phyloP scores from a whole-genome alignment of 2,329 filamentous ascomycete species.

The Huntiella moniliformis region DNA sequence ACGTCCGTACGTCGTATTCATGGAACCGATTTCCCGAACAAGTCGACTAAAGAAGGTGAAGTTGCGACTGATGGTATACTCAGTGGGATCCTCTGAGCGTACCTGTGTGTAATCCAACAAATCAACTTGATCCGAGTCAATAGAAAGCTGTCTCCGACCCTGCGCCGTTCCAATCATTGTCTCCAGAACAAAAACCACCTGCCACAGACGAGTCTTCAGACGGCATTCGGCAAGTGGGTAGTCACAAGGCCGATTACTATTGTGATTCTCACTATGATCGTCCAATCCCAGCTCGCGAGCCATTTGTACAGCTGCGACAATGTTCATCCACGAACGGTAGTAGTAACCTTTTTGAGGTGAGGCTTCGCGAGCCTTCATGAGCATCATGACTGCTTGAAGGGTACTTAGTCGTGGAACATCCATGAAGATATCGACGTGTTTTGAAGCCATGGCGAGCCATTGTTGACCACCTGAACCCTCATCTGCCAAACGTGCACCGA shows the following conservation, averaged over 20 bases:
- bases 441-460: constrained; percentile 86
- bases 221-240: constrained; percentile 56
- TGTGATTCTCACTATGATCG: constrained; percentile 67
- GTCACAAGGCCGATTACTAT: constrained; percentile 50
- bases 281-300: constrained; percentile 78
- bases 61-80: constrained; percentile 62
- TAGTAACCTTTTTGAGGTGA: constrained; percentile 87
- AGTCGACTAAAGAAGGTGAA: constrained; percentile 66
- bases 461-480: constrained; percentile 71
- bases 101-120: constrained; percentile 45
- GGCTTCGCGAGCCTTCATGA: constrained; percentile 83
- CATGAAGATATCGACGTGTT: constrained; percentile 84
- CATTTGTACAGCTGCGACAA: constrained; percentile 85
- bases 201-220: constrained; percentile 76
- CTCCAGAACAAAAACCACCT: constrained; percentile 68
- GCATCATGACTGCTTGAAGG: constrained; percentile 69
- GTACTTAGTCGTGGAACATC: constrained; percentile 81
- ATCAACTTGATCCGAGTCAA: constrained; percentile 59
- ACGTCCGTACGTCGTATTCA: constrained; percentile 56
- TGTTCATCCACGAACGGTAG: constrained; percentile 91
- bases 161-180: constrained; percentile 87
- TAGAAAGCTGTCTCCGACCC: constrained; percentile 61
- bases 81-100: constrained; percentile 51
- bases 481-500: constrained; percentile 65
- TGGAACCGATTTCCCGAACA: constrained; percentile 57